Evolutionary conservation across 2,329 filamentous ascomycete genomes (phyloP), one percentile per base, ranked within the genome.

Genomic region (Uncinocarpus reesii): DNA sequence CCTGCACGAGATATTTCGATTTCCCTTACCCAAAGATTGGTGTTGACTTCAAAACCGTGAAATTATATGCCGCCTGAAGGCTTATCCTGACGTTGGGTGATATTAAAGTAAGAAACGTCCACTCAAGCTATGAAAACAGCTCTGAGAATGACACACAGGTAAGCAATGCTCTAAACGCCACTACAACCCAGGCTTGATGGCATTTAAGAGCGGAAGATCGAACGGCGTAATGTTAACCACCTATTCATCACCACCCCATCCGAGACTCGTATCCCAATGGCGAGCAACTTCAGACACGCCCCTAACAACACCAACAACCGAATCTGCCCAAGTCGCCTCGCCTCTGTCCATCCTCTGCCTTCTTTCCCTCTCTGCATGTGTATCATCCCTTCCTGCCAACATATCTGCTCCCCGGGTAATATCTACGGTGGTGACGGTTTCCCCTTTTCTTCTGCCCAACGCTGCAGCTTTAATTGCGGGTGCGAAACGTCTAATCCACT

Each of bases 301-400:
- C 60, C 79, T 83, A 4, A 79, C 80, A 57, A 83, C 83, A 54
- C 77, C 81, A 10, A 83, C 76, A 44, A 82, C 59, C 46, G 83
- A 76, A 68, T 83, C 80, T 52, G 80, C 72, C 1, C 79, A 59
- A 60, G 47, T 52, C 57, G 29, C 48, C 46, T 32, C 35, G 45
- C 16, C 50, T 40, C 37, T 52, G 52, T 55, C 60, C 60, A 37
- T 55, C 55, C 37, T 56, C 18, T 47, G 47, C 36, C 18, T 8
- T 26, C 29, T 42, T 31, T 34, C 42, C 50, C 52, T 56, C 49
- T 56, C 53, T 31, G 48, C 43, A 47, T 52, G 49, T 44, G 50
- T 42, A 31, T 47, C 49, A 24, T n/a, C 5, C 29, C 15, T 41
- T 21, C 16, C 31, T 24, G 31, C 7, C 24, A 34, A 26, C 26